Evolutionary conservation across 1,139 yeast species (phyloP).

Genomic region (Suhomyces terraborum): DNA sequence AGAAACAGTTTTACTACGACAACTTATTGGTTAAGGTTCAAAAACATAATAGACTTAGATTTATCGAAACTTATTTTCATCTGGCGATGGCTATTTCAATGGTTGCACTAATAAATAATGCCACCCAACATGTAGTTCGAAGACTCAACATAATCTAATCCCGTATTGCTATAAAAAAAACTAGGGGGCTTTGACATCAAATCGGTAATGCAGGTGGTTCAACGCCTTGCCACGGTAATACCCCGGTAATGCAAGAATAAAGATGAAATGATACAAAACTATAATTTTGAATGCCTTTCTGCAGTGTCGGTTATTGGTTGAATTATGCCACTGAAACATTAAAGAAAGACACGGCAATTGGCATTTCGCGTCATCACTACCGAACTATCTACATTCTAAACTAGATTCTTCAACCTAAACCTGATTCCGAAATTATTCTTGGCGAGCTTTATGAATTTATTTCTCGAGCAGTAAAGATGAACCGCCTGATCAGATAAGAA

Average conservation of each 20-base stretch:
- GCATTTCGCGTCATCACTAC: not conserved
- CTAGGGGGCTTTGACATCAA: not conserved
- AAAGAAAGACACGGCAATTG: conserved; percentile 3
- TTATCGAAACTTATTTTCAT: not conserved
- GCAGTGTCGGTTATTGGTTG: not conserved
- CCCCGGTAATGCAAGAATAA: not conserved
- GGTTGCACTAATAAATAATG: not conserved
- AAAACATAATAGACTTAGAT: no score
- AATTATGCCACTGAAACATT: not conserved
- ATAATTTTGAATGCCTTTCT: not conserved
- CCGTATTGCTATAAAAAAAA: not conserved
- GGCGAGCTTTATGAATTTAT: not conserved
- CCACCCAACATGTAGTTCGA: not conserved
- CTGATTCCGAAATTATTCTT: not conserved
- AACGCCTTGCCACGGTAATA: conserved; percentile 1
- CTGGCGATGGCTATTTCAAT: not conserved
- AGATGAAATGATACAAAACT: conserved; percentile 1
- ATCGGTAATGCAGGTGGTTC: not conserved
- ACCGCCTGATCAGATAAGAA: no score
- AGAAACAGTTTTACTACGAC: no score
- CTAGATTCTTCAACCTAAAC: not conserved
- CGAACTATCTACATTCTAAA: not conserved
- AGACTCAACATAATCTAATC: not conserved
- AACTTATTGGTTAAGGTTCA: no score
- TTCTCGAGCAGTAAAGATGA: no score